Evolutionary conservation across 2,329 filamentous ascomycete species (phyloP).

Genomic region (Setomelanomma holmii): DNA sequence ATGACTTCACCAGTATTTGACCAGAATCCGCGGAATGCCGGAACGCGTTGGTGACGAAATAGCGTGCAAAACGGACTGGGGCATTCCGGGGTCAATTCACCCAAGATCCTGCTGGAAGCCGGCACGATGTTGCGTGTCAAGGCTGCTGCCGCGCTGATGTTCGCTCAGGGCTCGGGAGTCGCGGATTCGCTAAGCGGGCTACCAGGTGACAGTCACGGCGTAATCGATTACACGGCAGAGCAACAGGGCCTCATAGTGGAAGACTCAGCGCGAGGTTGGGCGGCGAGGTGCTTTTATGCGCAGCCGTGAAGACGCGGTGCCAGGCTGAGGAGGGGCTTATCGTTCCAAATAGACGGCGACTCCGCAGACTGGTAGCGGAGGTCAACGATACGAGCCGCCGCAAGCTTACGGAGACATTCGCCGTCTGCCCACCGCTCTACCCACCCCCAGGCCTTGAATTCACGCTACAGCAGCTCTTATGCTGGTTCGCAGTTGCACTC

Average conservation of each 20-base stretch:
- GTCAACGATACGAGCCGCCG: constrained; percentile 7
- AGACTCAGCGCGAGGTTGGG: constrained; percentile 5
- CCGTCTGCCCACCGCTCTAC: neutral
- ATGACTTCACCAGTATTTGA: constrained; percentile 12
- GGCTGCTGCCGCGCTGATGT: neutral
- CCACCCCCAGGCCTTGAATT: neutral
- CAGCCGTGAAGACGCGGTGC: constrained; percentile 4
- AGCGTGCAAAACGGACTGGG: neutral
- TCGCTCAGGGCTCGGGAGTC: neutral
- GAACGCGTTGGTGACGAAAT: neutral
- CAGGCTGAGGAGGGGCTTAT: constrained; percentile 5
- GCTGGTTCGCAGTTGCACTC: neutral
- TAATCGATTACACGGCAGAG: constrained; percentile 14
- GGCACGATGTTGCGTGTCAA: neutral
- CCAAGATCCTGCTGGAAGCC: neutral
- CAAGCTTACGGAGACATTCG: neutral
- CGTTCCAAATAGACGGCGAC: constrained; percentile 7
- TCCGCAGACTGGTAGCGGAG: constrained; percentile 42
- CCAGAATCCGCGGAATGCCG: constrained; percentile 1
- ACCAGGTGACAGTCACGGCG: constrained; percentile 10
- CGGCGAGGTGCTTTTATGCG: constrained; percentile 13
- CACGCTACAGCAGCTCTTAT: neutral
- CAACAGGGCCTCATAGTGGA: neutral
- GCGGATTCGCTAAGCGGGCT: constrained; percentile 3
- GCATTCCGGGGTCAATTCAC: constrained; percentile 1